Percentiles rank a stretch among this genome's conserved stretches.
These are phyloP conservation scores for Barnettozyma hawaiiensis DNA, from an alignment of 1,139 yeast species.

Conservation along the genomic window DNA sequence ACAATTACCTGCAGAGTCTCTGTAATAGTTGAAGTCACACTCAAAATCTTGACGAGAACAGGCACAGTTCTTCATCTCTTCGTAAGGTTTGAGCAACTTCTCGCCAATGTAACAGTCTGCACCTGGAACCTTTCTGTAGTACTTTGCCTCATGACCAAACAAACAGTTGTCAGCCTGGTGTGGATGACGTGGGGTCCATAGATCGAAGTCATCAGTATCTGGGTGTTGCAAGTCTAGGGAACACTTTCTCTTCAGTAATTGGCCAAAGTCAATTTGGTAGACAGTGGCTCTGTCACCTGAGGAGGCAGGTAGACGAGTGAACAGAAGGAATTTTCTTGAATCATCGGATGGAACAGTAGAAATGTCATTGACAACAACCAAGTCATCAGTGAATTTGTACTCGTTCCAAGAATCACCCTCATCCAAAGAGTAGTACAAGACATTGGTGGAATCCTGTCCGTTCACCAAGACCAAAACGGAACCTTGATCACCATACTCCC, in stretches of 20 bases:
- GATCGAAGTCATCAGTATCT: slow-evolving; percentile 66
- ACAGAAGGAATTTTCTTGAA: slow-evolving; percentile 63
- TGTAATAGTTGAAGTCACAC: slow-evolving; percentile 82
- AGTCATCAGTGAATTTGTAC: slow-evolving; percentile 54
- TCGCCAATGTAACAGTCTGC: slow-evolving; percentile 77
- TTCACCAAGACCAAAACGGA: slow-evolving; percentile 72
- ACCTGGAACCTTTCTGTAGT: slow-evolving; percentile 63
- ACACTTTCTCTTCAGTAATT: slow-evolving; percentile 63
- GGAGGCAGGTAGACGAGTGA: slow-evolving; percentile 36
- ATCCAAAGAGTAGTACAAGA: slow-evolving; percentile 63
- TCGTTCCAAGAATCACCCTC: slow-evolving; percentile 77
- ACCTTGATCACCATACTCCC: slow-evolving; percentile 99
- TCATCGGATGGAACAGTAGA: slow-evolving; percentile 92
- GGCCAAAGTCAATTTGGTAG: slow-evolving; percentile 66
- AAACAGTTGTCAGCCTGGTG: slow-evolving; percentile 53
- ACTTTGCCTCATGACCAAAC: slow-evolving; percentile 82
- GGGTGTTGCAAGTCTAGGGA: slow-evolving; percentile 54
- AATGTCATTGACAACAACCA: slow-evolving; percentile 58
- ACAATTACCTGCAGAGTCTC: slow-evolving; percentile 79
- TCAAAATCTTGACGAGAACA: slow-evolving; percentile 89
- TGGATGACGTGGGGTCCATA: slow-evolving; percentile 49
- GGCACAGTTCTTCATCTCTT: slow-evolving; percentile 60
- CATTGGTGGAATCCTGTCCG: slow-evolving; percentile 52
- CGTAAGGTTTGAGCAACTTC: slow-evolving; percentile 56
- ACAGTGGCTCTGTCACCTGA: slow-evolving; percentile 40